Evolutionary conservation across 306 rosid genomes (phyloP).

Genomic region (Malus orientalis): DNA sequence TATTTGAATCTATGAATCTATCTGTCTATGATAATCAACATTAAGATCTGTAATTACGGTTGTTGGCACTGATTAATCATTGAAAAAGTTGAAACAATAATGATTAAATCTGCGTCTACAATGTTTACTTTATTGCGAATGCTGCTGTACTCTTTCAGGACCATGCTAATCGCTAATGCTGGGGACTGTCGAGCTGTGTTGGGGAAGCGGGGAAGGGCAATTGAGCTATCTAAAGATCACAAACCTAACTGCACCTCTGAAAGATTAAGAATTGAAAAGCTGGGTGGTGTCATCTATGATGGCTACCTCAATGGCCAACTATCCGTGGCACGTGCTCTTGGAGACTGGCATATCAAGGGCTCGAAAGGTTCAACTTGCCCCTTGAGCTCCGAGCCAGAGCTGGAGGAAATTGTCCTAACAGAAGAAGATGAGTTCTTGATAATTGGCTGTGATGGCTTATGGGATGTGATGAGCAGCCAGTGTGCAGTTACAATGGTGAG

Average conservation of each 20-base stretch:
- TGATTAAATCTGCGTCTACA: not conserved
- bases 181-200: slow-evolving; percentile 70
- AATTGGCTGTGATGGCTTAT: slow-evolving; percentile 64
- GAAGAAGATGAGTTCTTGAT: slow-evolving; percentile 67
- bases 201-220: slow-evolving; percentile 55
- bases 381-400: slow-evolving; percentile 54
- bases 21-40: not conserved
- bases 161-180: slow-evolving; percentile 48
- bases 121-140: not conserved
- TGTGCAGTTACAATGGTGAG: slow-evolving; percentile 74
- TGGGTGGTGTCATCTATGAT: slow-evolving; percentile 63
- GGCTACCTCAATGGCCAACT: slow-evolving; percentile 68
- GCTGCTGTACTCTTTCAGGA: slow-evolving; percentile 26
- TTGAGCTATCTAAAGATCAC: slow-evolving; percentile 65
- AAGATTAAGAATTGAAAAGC: slow-evolving; percentile 61
- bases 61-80: not conserved
- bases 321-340: slow-evolving; percentile 64
- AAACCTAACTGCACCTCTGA: slow-evolving; percentile 67
- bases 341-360: slow-evolving; percentile 75
- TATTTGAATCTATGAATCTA: not conserved
- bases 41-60: not conserved
- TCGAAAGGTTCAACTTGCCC: slow-evolving; percentile 53
- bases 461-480: slow-evolving; percentile 82
- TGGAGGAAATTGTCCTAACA: slow-evolving; percentile 38
- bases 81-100: not conserved